A percentile compares a stretch with the other conserved stretches of the same genome.
phyloP scores from a whole-genome alignment of 441 rosid genomes.

The Viola pubescens region DNA sequence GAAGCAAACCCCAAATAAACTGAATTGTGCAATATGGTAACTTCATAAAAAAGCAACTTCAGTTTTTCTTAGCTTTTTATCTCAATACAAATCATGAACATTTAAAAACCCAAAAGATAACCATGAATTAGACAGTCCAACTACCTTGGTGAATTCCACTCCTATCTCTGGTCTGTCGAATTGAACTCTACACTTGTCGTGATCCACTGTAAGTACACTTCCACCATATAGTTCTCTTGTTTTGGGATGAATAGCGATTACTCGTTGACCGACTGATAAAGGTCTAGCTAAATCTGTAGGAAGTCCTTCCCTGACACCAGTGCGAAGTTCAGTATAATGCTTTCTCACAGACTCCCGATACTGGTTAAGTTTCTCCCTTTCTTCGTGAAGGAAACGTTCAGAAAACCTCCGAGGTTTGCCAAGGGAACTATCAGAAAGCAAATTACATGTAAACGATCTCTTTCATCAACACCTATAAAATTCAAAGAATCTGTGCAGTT shows the following conservation, averaged over 20 bases:
- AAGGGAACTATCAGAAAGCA: conserved; percentile 61
- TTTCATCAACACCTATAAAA: not conserved
- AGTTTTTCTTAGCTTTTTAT: too few species aligned
- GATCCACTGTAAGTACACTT: conserved; percentile 83
- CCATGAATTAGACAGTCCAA: conserved; percentile 4
- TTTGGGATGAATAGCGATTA: conserved; percentile 84
- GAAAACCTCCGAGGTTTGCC: conserved; percentile 98
- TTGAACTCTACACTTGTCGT: conserved; percentile 77
- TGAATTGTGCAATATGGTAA: too few species aligned
- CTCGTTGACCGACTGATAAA: conserved; percentile 84
- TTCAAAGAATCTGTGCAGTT: not conserved
- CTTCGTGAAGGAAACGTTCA: conserved; percentile 68
- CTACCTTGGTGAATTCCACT: conserved; percentile 87
- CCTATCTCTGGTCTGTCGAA: conserved; percentile 79
- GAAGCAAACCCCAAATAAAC: too few species aligned
- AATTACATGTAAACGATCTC: conserved; percentile 11
- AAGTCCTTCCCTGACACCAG: conserved; percentile 77
- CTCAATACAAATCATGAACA: not conserved
- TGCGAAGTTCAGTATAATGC: conserved; percentile 74
- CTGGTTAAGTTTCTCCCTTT: conserved; percentile 70
- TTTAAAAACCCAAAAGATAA: conserved; percentile 8
- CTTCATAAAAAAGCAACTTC: not conserved
- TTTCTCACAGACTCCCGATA: conserved; percentile 90
- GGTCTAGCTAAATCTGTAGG: conserved; percentile 94
- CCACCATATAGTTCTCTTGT: conserved; percentile 88